Conservation (phyloP, 2,329 filamentous ascomycete genomes). For the Exophiala phaeomuriformis region DNA sequence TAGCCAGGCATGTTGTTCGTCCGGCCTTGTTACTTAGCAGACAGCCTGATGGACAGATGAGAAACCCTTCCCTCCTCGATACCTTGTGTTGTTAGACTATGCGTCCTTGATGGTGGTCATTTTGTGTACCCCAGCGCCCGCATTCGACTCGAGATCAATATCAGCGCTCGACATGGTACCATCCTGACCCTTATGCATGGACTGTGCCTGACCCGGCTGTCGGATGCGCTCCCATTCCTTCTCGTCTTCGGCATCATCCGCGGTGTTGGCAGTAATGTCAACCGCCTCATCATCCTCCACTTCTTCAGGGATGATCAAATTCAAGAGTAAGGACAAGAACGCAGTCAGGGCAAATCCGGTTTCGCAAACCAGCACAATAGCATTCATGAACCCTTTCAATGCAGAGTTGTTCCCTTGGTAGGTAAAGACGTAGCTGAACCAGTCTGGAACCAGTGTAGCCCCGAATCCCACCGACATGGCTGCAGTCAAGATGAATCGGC, state of each 20-base stretch:
- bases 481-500: slow-evolving; percentile 73
- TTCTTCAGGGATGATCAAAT: slow-evolving; percentile 24
- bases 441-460: slow-evolving; percentile 58
- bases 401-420: slow-evolving; percentile 61
- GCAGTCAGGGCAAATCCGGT: slow-evolving; percentile 31
- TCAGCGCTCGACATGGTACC: background rate
- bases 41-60: no score
- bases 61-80: background rate
- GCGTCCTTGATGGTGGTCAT: background rate
- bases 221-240: slow-evolving; percentile 23
- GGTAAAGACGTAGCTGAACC: slow-evolving; percentile 65
- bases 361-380: slow-evolving; percentile 29
- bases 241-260: slow-evolving; percentile 16
- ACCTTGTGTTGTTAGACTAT: background rate
- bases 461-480: slow-evolving; percentile 66
- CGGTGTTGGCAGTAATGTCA: slow-evolving; percentile 19
- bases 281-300: slow-evolving; percentile 53
- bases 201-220: slow-evolving; percentile 7
- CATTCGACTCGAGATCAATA: slow-evolving; percentile 1
- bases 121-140: background rate
- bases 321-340: slow-evolving; percentile 29
- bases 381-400: slow-evolving; percentile 56
- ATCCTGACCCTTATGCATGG: slow-evolving; percentile 10
- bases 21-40: no score
- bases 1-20: no score